Conservation (phyloP, 768 basidiomycete genomes). For the Mycena pura region DNA sequence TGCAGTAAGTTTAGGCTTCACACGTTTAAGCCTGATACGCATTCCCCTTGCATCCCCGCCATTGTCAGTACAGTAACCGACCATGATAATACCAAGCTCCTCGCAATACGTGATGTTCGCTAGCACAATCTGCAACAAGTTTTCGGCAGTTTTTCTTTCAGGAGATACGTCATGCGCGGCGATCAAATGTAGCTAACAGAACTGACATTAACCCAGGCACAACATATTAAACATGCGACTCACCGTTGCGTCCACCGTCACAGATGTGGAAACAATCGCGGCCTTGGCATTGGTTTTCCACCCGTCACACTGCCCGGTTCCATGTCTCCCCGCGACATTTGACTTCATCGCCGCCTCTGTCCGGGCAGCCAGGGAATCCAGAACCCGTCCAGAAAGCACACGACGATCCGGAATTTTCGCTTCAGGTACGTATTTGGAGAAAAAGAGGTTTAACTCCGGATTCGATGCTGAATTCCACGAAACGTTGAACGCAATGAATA, state of each 20-base stretch:
- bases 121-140: neutral
- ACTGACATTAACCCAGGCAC: neutral
- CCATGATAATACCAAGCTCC: neutral
- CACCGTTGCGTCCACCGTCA: neutral
- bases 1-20: neutral
- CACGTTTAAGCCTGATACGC: neutral
- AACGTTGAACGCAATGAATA: neutral
- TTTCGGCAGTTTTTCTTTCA: neutral
- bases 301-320: slow-evolving; percentile 7
- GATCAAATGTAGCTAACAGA: neutral
- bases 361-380: neutral
- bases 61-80: neutral
- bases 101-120: neutral
- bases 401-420: neutral
- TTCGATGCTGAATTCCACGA: neutral
- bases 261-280: neutral
- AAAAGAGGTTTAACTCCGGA: neutral
- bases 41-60: neutral
- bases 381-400: neutral
- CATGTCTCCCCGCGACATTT: too few relatives aligned
- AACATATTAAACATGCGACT: neutral
- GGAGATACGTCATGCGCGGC: slow-evolving; percentile 6
- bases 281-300: neutral
- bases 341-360: neutral
- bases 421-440: neutral